Conservation (phyloP, 768 basidiomycete genomes). For the Cystofilobasidium macerans region DNA sequence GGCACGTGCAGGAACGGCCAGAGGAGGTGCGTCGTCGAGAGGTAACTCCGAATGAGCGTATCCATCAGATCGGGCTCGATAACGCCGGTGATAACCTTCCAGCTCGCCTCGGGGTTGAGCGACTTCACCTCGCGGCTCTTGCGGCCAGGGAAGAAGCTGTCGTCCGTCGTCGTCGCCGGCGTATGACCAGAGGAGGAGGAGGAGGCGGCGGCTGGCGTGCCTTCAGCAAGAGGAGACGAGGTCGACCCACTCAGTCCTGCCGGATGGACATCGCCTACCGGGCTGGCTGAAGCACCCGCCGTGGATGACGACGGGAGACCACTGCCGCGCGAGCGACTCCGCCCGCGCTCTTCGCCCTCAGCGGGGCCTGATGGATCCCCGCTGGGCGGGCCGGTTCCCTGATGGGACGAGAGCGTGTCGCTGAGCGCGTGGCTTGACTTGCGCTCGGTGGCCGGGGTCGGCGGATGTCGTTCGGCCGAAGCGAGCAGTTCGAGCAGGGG, state of each 20-base stretch:
- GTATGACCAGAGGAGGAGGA: background rate
- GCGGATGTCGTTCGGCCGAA: conserved; percentile 47
- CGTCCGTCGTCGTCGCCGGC: background rate
- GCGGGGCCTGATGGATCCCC: conserved; percentile 11
- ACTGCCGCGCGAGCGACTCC: background rate
- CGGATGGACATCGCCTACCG: too few relatives aligned
- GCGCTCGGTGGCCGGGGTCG: conserved; percentile 20
- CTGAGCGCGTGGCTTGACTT: conserved; percentile 11
- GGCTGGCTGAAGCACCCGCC: background rate
- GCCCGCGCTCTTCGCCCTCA: background rate
- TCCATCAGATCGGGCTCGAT: conserved; percentile 89
- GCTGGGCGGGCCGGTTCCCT: conserved; percentile 15
- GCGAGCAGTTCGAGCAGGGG: conserved; percentile 75
- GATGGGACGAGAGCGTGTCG: background rate
- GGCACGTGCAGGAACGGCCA: conserved; percentile 88
- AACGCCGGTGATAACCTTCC: conserved; percentile 74
- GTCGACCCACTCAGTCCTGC: too few relatives aligned
- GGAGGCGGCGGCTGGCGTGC: background rate
- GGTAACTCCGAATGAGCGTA: conserved; percentile 49
- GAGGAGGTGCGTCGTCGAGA: conserved; percentile 87
- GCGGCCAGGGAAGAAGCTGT: conserved; percentile 65
- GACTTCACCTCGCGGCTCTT: conserved; percentile 60
- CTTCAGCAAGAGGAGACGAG: too few relatives aligned
- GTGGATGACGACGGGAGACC: background rate
- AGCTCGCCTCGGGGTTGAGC: conserved; percentile 68